Evolutionary conservation across 129 eudicot species (phyloP).

Genomic region (Helianthus annuus): HanXRQr2.0-SUNRISE NC_035444.2:107607349-107607848

Average conservation of each 20-base stretch:
- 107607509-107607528: not conserved
- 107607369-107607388: no score
- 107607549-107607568: slow-evolving; percentile 84
- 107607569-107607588: slow-evolving; percentile 5
- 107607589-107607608: slow-evolving; percentile 15
- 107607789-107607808: not conserved
- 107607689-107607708: no score
- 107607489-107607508: not conserved
- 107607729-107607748: not conserved
- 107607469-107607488: not conserved
- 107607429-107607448: no score
- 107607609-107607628: not conserved
- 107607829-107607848: not conserved
- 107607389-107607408: not conserved
- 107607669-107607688: not conserved
- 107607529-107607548: slow-evolving; percentile 81
- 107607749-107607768: not conserved
- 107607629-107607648: not conserved
- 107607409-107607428: not conserved
- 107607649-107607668: not conserved
- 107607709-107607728: not conserved
- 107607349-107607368: not conserved
- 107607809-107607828: no score
- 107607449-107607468: no score
- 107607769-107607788: not conserved